Base-by-base conservation (phyloP, 1,284 basidiomycete genomes). In the Xerocomus subilludens region DNA sequence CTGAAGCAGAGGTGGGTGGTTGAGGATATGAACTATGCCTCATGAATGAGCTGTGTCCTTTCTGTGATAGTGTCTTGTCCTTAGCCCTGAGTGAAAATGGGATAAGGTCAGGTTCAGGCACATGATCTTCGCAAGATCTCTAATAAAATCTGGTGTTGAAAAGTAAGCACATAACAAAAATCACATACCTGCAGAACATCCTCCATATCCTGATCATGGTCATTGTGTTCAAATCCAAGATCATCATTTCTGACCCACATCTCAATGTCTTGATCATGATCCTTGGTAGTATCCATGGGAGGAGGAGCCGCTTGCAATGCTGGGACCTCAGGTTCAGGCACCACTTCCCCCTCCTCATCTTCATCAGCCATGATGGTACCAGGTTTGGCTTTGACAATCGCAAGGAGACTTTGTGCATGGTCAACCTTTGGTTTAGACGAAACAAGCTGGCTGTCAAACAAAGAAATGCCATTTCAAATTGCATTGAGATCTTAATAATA, bases 401-500 rank as follows among this genome's bases (percentile, higher is more conserved):
- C 42, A 25, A 70, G 35, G 6, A 72, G 36, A 27, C 16, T 58
- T 38, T 67, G 23, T 3, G 49, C 55, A 30, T 77, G 69, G 30
- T 71, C 67, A 13, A 42, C 59, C 10, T 53, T 53, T 11, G 23
- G 64, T 20, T 70, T 70, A 16, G 59, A 76, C 2, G 74, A 75
- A 25, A 76, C 20, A 2, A 70, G 66, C 25, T 70, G 4, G 8
- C 64, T 67, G 27, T 75, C 32, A 21, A 73, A 76, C 1, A 51
- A 77, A 0, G 60, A 69, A 27, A 76, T 76, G 10, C 70, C 47
- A 20, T 68, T n/a, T 72, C 76, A 77, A 42, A 73, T 66, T 1
- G 49, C 6, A 21, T 77, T 18, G 2, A 76, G 74, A 2, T 77
- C 71, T 42, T 62, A 16, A 8, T 75, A 77, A 38, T 77, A 69